Conservation (phyloP, 345 rosid species). For the Cochlearia excelsa region DNA sequence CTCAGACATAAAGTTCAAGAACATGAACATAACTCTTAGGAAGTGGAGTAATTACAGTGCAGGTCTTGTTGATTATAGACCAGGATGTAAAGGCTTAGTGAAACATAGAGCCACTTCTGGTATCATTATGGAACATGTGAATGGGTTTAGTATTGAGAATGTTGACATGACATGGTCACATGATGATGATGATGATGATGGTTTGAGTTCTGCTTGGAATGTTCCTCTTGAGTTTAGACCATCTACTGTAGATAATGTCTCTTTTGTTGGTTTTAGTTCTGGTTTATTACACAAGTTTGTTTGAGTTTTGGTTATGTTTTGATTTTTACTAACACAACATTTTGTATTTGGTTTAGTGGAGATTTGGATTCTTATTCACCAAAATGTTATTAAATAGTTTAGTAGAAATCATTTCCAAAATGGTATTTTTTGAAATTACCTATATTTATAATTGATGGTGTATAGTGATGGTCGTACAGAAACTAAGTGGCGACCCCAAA, state of each 20-base stretch:
- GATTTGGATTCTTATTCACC: no score
- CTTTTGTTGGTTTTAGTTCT: constrained; percentile 64
- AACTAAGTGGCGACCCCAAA: no score
- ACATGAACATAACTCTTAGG: constrained; percentile 55
- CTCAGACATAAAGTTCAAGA: constrained; percentile 59
- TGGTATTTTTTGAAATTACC: no score
- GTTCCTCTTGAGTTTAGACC: constrained; percentile 83
- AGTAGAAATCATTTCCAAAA: no score
- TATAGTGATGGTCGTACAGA: no score
- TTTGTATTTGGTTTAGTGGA: no score
- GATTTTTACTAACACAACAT: constrained; percentile 12
- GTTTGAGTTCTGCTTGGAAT: constrained; percentile 46
- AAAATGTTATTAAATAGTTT: no score
- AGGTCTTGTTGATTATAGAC: constrained; percentile 80
- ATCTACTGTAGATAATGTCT: constrained; percentile 65
- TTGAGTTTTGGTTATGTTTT: constrained; percentile 6
- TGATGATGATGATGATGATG: constrained; percentile 36
- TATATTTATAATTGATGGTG: no score
- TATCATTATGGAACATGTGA: constrained; percentile 81
- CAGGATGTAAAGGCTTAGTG: constrained; percentile 82
- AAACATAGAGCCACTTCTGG: constrained; percentile 63
- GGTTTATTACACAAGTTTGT: constrained; percentile 37
- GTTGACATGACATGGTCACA: constrained; percentile 71
- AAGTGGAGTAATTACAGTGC: constrained; percentile 68
- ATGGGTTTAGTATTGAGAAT: constrained; percentile 69